Evolutionary conservation across 2,329 filamentous ascomycete species (phyloP).

Genomic region (Leptographium flavum): DNA sequence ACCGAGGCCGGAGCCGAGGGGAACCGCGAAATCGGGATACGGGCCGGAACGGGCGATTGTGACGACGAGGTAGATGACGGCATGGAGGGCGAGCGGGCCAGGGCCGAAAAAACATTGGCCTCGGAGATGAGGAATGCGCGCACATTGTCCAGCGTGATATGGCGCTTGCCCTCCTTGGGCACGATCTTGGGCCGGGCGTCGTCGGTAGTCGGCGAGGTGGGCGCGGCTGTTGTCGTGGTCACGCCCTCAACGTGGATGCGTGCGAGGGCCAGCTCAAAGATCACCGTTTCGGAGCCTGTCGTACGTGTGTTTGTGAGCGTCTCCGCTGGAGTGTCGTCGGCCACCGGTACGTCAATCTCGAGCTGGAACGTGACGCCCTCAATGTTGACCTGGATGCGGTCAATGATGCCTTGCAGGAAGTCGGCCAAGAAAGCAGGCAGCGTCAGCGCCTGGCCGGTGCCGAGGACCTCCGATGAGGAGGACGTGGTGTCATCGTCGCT

Average conservation of each 20-base stretch:
- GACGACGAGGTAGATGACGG: conserved; percentile 39
- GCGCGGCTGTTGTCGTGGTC: conserved; percentile 23
- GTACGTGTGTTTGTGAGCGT: no score
- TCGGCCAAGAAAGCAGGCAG: conserved; percentile 56
- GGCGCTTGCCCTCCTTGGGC: conserved; percentile 49
- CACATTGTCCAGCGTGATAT: conserved; percentile 48
- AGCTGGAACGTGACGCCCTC: conserved; percentile 51
- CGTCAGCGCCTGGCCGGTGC: conserved; percentile 57
- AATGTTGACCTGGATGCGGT: conserved; percentile 54
- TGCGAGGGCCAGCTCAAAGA: conserved; percentile 51
- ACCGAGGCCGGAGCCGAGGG: neutral
- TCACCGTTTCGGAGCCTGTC: conserved; percentile 34
- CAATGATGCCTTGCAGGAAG: conserved; percentile 60
- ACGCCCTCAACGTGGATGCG: conserved; percentile 54
- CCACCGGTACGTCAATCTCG: conserved; percentile 42
- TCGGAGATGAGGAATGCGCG: conserved; percentile 54
- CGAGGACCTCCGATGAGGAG: conserved; percentile 22
- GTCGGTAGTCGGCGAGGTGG: neutral
- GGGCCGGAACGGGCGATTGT: conserved; percentile 4
- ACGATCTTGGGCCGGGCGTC: conserved; percentile 18
- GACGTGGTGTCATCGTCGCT: conserved; percentile 42
- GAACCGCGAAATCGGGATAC: neutral
- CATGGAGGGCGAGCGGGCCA: conserved; percentile 42
- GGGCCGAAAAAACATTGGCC: conserved; percentile 46
- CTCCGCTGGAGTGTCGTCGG: conserved; percentile 16